phyloP scores from a whole-genome alignment of 495 filamentous ascomycete genomes.

The Evernia prunastri region DNA sequence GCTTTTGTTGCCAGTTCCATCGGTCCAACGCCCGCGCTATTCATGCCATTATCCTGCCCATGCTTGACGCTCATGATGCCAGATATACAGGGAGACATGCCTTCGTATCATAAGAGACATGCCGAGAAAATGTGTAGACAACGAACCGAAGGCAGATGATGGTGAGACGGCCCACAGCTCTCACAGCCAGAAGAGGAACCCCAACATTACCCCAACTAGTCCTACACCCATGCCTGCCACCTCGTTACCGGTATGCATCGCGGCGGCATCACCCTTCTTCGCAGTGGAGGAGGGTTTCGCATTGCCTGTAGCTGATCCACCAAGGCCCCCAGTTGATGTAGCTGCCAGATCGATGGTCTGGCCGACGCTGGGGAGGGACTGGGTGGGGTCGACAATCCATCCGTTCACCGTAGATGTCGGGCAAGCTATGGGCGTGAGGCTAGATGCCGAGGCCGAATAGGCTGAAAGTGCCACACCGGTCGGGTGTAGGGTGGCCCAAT shows the following conservation, averaged over 20 bases:
- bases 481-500: slow-evolving; percentile 69
- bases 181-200: slow-evolving; percentile 48
- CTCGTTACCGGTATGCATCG: slow-evolving; percentile 34
- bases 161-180: slow-evolving; percentile 33
- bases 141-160: background rate
- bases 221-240: slow-evolving; percentile 49
- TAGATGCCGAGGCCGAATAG: slow-evolving; percentile 57
- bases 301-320: background rate
- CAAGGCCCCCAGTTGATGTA: slow-evolving; percentile 23
- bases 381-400: slow-evolving; percentile 66
- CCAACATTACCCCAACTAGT: slow-evolving; percentile 47
- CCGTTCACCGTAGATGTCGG: slow-evolving; percentile 60
- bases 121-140: slow-evolving; percentile 2
- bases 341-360: slow-evolving; percentile 36
- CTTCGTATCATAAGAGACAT: background rate
- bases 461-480: slow-evolving; percentile 56
- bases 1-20: background rate
- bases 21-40: slow-evolving; percentile 6
- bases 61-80: slow-evolving; percentile 9
- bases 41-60: slow-evolving; percentile 13
- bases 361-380: slow-evolving; percentile 62
- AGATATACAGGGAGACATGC: background rate
- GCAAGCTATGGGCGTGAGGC: slow-evolving; percentile 52
- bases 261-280: slow-evolving; percentile 19
- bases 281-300: slow-evolving; percentile 10